phyloP scores from a whole-genome alignment of 441 rosid genomes.

The Erysimum pusillum region DNA sequence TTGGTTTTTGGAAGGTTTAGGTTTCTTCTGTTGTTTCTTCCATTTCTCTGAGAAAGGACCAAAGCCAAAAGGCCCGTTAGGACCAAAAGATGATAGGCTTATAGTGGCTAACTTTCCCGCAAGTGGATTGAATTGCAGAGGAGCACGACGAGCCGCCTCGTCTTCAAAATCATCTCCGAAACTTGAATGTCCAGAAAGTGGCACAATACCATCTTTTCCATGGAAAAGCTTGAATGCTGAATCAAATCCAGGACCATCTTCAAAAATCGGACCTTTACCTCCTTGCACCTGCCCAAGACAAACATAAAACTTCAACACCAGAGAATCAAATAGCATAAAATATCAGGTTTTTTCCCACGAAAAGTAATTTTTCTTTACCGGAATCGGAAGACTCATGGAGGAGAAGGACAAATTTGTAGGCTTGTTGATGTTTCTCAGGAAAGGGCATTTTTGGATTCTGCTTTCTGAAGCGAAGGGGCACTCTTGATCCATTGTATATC shows the following conservation, averaged over 20 bases:
- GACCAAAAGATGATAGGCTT: slow-evolving; percentile 78
- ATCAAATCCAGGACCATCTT: slow-evolving; percentile 79
- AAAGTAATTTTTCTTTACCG: slow-evolving; percentile 49
- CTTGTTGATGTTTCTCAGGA: slow-evolving; percentile 80
- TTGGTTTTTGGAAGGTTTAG: slow-evolving; percentile 62
- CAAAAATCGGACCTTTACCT: slow-evolving; percentile 85
- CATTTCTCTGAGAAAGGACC: slow-evolving; percentile 65
- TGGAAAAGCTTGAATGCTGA: slow-evolving; percentile 80
- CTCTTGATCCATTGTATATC: slow-evolving; percentile 48
- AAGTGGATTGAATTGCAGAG: slow-evolving; percentile 69
- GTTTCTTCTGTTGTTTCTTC: slow-evolving; percentile 60
- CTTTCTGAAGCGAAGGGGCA: slow-evolving; percentile 61
- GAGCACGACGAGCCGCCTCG: slow-evolving; percentile 53
- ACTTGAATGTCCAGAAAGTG: slow-evolving; percentile 60
- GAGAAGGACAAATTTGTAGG: slow-evolving; percentile 77
- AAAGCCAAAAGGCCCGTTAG: slow-evolving; percentile 69
- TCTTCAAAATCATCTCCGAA: slow-evolving; percentile 41
- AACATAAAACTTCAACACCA: neutral
- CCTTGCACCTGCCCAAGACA: slow-evolving; percentile 49
- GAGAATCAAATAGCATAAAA: neutral
- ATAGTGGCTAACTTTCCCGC: slow-evolving; percentile 81
- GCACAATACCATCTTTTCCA: slow-evolving; percentile 83
- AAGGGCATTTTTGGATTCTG: slow-evolving; percentile 74
- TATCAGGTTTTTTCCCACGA: neutral
- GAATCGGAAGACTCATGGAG: slow-evolving; percentile 56